phyloP scores from a whole-genome alignment of 148 eudicot species.

The Talinum fruticosum region DNA sequence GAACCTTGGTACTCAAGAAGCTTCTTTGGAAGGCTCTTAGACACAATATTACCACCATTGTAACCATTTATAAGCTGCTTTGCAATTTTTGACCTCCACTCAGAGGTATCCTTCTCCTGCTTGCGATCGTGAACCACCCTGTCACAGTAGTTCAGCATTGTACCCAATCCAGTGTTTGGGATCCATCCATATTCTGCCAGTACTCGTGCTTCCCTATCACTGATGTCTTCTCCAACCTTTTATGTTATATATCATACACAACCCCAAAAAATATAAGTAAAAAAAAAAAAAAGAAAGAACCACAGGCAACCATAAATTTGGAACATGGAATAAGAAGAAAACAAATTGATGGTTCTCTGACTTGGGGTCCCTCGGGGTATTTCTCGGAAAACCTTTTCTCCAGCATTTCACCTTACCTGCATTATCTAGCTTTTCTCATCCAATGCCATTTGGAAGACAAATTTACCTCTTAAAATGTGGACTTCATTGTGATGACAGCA shows the following conservation, averaged over 20 bases:
- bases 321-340: not conserved
- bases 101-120: conserved; percentile 58
- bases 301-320: not conserved
- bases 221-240: conserved; percentile 83
- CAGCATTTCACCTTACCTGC: too few relatives aligned
- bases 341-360: too few relatives aligned
- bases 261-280: not conserved
- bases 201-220: conserved; percentile 85
- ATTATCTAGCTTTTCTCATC: too few relatives aligned
- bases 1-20: conserved; percentile 33
- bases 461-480: too few relatives aligned
- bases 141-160: conserved; percentile 88
- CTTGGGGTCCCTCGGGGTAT: too few relatives aligned
- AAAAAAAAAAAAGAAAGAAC: not conserved
- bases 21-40: conserved; percentile 40
- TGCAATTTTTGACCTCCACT: conserved; percentile 84
- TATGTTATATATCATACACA: not conserved
- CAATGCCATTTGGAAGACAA: too few relatives aligned
- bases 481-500: too few relatives aligned
- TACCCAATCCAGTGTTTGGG: conserved; percentile 80
- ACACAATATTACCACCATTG: conserved; percentile 63
- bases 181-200: conserved; percentile 80
- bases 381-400: too few relatives aligned
- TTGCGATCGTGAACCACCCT: conserved; percentile 83
- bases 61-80: conserved; percentile 71